These are phyloP conservation scores for Colletotrichum sp. DNA, from an alignment of 2,329 filamentous ascomycete species.

Conservation along the genomic window DNA sequence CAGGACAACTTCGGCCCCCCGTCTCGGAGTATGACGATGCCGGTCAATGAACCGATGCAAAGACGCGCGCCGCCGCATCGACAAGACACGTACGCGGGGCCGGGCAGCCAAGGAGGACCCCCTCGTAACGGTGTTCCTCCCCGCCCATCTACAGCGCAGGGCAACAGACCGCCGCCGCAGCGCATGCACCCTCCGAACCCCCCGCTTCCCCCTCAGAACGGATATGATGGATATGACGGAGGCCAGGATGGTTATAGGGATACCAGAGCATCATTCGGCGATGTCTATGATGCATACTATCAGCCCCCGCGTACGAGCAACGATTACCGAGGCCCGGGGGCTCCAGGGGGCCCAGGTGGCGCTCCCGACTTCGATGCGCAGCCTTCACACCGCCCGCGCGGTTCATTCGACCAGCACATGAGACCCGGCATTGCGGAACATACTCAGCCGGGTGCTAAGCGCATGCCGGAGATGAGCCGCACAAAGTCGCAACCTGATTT, in stretches of 20 bases:
- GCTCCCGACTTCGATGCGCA: constrained; percentile 48
- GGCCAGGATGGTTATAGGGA: constrained; percentile 34
- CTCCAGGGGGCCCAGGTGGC: constrained; percentile 1
- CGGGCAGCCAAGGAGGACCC: constrained; percentile 29
- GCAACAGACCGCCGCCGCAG: constrained; percentile 56
- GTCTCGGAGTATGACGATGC: constrained; percentile 66
- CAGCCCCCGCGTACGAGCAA: constrained; percentile 27
- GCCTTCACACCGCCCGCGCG: constrained; percentile 26
- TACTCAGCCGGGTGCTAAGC: constrained; percentile 54
- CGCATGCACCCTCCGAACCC: constrained; percentile 53
- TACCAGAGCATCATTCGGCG: constrained; percentile 25
- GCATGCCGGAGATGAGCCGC: constrained; percentile 58
- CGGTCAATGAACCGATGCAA: constrained; percentile 48
- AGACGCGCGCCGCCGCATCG: constrained; percentile 40
- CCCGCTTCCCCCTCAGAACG: constrained; percentile 32
- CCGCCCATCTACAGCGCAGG: constrained; percentile 60
- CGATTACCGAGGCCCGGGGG: not conserved
- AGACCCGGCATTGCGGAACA: constrained; percentile 40
- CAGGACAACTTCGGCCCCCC: constrained; percentile 54
- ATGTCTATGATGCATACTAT: constrained; percentile 29
- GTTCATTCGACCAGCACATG: constrained; percentile 54
- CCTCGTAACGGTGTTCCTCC: constrained; percentile 50
- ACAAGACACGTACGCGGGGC: constrained; percentile 36
- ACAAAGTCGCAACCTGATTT: constrained; percentile 73
- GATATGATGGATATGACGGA: constrained; percentile 34